Conservation (phyloP, 176 grass and related monocot genomes). For the Carex littledalei region DNA sequence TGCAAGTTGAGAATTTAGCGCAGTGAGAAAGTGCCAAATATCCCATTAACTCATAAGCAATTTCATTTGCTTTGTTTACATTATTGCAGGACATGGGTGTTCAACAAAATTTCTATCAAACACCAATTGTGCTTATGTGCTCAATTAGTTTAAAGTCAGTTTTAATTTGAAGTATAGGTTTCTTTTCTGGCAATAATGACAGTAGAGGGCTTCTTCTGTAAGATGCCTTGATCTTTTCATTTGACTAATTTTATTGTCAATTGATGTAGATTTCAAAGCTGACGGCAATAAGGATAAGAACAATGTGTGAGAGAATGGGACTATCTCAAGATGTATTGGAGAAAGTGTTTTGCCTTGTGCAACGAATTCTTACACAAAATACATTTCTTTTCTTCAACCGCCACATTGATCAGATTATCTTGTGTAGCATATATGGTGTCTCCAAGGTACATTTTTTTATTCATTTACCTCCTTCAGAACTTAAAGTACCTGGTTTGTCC, state of each 20-base stretch:
- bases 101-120: background rate
- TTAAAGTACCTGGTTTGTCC: background rate
- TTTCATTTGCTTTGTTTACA: background rate
- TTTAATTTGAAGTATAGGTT: background rate
- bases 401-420: constrained; percentile 93
- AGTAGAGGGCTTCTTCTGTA: background rate
- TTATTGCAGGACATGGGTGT: background rate
- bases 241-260: constrained; percentile 18
- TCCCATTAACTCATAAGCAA: background rate
- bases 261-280: constrained; percentile 67
- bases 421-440: constrained; percentile 96
- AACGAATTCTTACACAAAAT: constrained; percentile 74
- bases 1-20: background rate
- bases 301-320: constrained; percentile 86
- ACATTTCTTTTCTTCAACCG: constrained; percentile 90
- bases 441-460: constrained; percentile 54
- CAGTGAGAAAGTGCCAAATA: background rate
- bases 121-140: background rate
- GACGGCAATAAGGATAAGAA: constrained; percentile 89
- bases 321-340: constrained; percentile 74
- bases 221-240: background rate
- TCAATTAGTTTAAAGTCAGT: background rate
- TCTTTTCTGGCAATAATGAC: background rate
- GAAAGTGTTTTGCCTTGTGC: constrained; percentile 70
- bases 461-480: background rate